Percentiles rank a stretch among this genome's conserved stretches.
Evolutionary conservation across 306 rosid genomes (phyloP).

Genomic region (Corylus avellana): DNA sequence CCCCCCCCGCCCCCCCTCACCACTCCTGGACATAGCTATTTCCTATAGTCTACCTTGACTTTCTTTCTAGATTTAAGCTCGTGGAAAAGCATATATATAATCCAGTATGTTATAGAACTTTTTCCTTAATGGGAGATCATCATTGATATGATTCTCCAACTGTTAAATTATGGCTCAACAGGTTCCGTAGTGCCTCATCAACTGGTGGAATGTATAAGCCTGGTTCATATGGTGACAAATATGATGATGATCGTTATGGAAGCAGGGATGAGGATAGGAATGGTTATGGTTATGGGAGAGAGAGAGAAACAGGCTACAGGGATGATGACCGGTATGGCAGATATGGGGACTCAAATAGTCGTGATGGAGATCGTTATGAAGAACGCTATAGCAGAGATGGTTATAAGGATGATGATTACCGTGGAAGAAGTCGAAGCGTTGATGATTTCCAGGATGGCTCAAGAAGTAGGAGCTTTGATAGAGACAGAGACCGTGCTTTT

Average conservation of each 20-base stretch:
- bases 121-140: neutral
- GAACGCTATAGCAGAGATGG: conserved; percentile 74
- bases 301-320: conserved; percentile 71
- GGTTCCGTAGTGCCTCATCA: conserved; percentile 67
- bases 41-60: neutral
- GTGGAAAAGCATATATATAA: neutral
- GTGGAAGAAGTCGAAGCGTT: conserved; percentile 78
- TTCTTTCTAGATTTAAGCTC: neutral
- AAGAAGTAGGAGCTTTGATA: conserved; percentile 82
- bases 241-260: conserved; percentile 80
- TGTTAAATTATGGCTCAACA: conserved; percentile 36
- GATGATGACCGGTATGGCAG: conserved; percentile 78
- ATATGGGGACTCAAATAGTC: conserved; percentile 48
- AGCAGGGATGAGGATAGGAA: conserved; percentile 73
- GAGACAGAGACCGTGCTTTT: conserved; percentile 60
- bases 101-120: neutral
- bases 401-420: conserved; percentile 74
- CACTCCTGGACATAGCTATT: neutral
- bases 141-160: conserved; percentile 1
- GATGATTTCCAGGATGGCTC: conserved; percentile 66
- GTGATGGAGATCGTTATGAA: conserved; percentile 87
- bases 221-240: conserved; percentile 66
- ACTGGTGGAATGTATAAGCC: conserved; percentile 86
- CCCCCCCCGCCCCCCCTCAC: neutral
- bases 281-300: conserved; percentile 74